These are phyloP conservation scores for Fusarium sp. DNA, from an alignment of 2,329 filamentous ascomycete species.

Conservation along the genomic window DNA sequence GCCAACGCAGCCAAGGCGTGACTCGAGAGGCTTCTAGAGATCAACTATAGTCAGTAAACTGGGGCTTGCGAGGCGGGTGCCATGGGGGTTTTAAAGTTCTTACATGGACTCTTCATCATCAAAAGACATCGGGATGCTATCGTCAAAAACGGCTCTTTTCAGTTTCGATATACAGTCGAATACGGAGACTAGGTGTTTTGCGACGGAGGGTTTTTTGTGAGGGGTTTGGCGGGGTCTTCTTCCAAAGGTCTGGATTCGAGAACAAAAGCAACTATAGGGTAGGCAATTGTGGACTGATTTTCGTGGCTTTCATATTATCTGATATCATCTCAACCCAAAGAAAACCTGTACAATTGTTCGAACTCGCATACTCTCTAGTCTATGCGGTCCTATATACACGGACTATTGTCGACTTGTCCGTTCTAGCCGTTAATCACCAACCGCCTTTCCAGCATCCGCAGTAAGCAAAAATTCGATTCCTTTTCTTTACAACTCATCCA, in stretches of 20 bases:
- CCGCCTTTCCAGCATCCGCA: constrained; percentile 31
- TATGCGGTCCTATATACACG: constrained; percentile 49
- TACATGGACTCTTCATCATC: constrained; percentile 64
- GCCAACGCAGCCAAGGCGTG: constrained; percentile 75
- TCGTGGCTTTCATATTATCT: neutral
- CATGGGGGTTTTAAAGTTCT: neutral
- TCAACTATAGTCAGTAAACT: constrained; percentile 17
- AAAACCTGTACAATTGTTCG: constrained; percentile 47
- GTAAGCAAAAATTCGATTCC: constrained; percentile 20
- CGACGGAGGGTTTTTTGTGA: constrained; percentile 21
- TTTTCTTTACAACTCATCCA: constrained; percentile 79
- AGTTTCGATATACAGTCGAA: neutral
- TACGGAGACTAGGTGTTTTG: neutral
- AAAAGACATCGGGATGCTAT: constrained; percentile 40
- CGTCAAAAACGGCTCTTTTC: constrained; percentile 11
- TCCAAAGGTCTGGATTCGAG: constrained; percentile 9
- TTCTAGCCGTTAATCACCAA: constrained; percentile 20
- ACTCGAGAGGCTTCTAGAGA: constrained; percentile 66
- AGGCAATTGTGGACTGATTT: neutral
- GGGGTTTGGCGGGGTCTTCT: constrained; percentile 30
- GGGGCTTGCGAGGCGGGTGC: neutral
- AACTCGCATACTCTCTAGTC: constrained; percentile 45
- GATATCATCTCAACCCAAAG: constrained; percentile 35
- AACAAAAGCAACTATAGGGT: constrained; percentile 28
- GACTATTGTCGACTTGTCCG: constrained; percentile 38